Base-by-base conservation (phyloP, 345 rosid species). In the Sonneratia caseolaris region DNA sequence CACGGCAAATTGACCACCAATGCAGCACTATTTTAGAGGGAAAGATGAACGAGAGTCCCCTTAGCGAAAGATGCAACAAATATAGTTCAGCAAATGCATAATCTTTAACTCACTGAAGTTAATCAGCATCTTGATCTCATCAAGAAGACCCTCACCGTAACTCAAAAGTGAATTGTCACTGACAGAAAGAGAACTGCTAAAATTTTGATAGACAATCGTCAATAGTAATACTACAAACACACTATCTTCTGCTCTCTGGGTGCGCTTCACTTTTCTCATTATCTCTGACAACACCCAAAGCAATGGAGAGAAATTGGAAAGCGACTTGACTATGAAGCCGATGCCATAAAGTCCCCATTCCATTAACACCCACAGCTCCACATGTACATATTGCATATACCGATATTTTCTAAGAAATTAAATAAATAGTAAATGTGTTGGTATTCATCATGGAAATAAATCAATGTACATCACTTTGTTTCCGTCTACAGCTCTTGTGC, bases 261-360 rank as follows among this genome's bases (percentile, higher is more conserved):
- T 67, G 75, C 75, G 59, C 53, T 55, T 72, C 70, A 65, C 75
- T 72, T 65, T 72, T 64, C 35, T 72, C 56, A 19, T 69, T n/a
- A 12, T 49, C 70, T 72, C 75, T 72, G 75, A 72, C 75, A 72
- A 65, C 75, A 42, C 72, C 66, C 59, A 57, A 70, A 70, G 49
- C 68, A 72, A 40, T 49, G 57, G 66, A 51, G 68, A 55, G 75
- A 37, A 72, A 62, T 45, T 32, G 75, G 75, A 72, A 71, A 77
- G 73, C 65, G 73, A 80, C 74, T 76, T 77, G 66, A 68, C 76
- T 47, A 68, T 56, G 76, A 37, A 74, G 42, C 49, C 27, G 53
- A 66, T 35, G 16, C 70, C 49, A 51, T 65, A 72, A 64, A 47
- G 75, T 65, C 75, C 70, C 35, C 37, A 14, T 22, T 35, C 55